Evolutionary conservation across 2,329 filamentous ascomycete genomes (phyloP), one percentile per base, ranked within the genome.

Genomic region (Cladosporium cucumerinum): DNA sequence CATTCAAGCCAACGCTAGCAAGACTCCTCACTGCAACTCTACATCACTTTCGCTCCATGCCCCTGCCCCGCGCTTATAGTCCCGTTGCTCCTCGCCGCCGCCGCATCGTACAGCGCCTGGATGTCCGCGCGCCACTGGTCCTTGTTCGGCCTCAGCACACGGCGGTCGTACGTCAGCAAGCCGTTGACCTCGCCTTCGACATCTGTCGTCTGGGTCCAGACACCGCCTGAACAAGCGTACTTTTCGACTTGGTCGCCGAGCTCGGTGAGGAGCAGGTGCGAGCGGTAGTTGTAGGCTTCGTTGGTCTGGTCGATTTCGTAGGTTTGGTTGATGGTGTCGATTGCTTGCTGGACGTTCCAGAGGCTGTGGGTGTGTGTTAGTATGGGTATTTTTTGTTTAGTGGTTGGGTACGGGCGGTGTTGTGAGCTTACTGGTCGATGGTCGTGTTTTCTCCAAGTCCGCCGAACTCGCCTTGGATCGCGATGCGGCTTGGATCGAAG

Each of bases 151-250:
- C 61, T 49, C 54, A 64, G 48, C 23, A 64, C 54, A n/a, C 61
- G 46, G 25, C 61, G 54, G 30, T 64, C 61, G 32, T 64, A 64
- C 8, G 88, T 90, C 69, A 90, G 74, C 64, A 92, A 78, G 0
- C 89, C 89, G 69, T 91, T 92, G 10, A 91, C 86, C 73, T 91
- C 89, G 5, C 88, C 89, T 73, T 91, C 89, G 0, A 91, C 89
- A 69, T 91, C 89, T 0, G 87, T 89, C 0, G 88, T 91, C 78
- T 91, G 89, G 0, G 89, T 91, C 83, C 87, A 91, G 0, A 91
- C 84, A 12, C 84, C 89, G 0, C 85, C 89, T 36, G 85, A 89
- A 76, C 89, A 91, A 0, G 85, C 81, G 64, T 82, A 90, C 12
- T 76, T 76, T 65, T 85, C 80, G 14, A 81, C 74, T 66, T 85